phyloP scores from a whole-genome alignment of 2,329 filamentous ascomycete species.

The Talaromyces atroroseus region DNA sequence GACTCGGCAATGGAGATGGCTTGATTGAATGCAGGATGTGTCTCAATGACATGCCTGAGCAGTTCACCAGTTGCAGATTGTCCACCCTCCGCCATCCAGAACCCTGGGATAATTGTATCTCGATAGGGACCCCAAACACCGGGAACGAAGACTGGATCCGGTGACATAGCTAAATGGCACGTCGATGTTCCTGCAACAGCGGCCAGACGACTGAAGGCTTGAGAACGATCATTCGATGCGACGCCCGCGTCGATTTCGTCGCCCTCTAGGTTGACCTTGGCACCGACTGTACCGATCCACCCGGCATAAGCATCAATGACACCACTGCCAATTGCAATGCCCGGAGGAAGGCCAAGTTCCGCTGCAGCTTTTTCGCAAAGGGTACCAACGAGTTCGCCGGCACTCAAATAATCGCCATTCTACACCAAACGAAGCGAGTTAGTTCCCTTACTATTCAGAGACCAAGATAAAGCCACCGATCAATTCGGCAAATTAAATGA shows the following conservation, averaged over 20 bases:
- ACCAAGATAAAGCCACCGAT: background rate
- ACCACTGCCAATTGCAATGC: conserved; percentile 88
- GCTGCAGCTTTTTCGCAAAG: conserved; percentile 76
- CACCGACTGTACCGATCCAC: conserved; percentile 98
- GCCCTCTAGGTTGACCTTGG: conserved; percentile 72
- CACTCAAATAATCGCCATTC: conserved; percentile 88
- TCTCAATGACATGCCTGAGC: conserved; percentile 89
- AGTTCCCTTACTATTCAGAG: background rate
- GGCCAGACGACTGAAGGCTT: conserved; percentile 87
- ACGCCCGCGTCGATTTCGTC: conserved; percentile 62
- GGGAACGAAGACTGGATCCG: conserved; percentile 84
- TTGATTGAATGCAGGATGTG: conserved; percentile 82
- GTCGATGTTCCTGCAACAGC: conserved; percentile 96
- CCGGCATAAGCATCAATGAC: conserved; percentile 98
- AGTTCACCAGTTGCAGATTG: conserved; percentile 95
- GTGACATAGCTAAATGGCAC: conserved; percentile 94
- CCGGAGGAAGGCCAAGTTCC: conserved; percentile 77
- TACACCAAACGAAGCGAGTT: conserved; percentile 34
- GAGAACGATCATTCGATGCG: conserved; percentile 77
- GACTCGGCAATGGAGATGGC: conserved; percentile 73
- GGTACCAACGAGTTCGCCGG: conserved; percentile 82
- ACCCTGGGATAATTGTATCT: conserved; percentile 84
- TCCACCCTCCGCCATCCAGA: conserved; percentile 96
- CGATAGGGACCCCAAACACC: conserved; percentile 97
- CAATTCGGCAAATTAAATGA: conserved; percentile 22